Evolutionary conservation across 202 grass and related monocot species (phyloP).

Genomic region (Digitaria exilis): DNA sequence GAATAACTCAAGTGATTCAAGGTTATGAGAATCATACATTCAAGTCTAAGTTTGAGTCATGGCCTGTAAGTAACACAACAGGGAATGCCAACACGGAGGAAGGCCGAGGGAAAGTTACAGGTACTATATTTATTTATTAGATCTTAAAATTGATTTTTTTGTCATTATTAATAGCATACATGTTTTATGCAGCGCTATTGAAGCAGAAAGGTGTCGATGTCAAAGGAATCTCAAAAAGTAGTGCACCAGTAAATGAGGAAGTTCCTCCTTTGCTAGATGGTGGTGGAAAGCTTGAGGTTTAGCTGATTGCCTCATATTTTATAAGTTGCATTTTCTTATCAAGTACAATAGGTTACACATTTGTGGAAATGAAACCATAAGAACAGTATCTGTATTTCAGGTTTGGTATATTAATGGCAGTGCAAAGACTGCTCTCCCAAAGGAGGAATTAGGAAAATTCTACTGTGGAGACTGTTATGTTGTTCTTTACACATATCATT

Average conservation of each 20-base stretch:
- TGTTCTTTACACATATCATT: conserved; percentile 88
- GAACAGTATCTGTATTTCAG: conserved; percentile 53
- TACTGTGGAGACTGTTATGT: conserved; percentile 92
- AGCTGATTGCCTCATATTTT: conserved; percentile 26
- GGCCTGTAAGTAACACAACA: conserved; percentile 49
- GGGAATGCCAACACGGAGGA: conserved; percentile 59
- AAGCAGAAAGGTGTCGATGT: conserved; percentile 85
- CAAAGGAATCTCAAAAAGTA: conserved; percentile 74
- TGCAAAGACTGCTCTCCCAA: conserved; percentile 69
- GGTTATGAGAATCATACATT: conserved; percentile 75
- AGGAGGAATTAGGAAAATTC: conserved; percentile 85
- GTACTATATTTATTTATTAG: conserved; percentile 39
- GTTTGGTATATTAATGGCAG: conserved; percentile 76
- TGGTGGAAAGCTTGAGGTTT: conserved; percentile 86
- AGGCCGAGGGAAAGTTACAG: conserved; percentile 90
- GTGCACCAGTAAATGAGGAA: conserved; percentile 60
- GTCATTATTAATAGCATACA: conserved; percentile 31
- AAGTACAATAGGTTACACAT: not conserved
- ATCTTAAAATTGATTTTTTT: not conserved
- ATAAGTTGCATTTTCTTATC: conserved; percentile 22
- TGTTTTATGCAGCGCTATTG: conserved; percentile 64
- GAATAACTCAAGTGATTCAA: conserved; percentile 79
- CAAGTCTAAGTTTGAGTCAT: conserved; percentile 89
- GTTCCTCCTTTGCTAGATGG: conserved; percentile 80
- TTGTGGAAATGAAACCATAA: conserved; percentile 29